Conservation (phyloP, 345 rosid species). For the Eucalyptus brandiana region DNA sequence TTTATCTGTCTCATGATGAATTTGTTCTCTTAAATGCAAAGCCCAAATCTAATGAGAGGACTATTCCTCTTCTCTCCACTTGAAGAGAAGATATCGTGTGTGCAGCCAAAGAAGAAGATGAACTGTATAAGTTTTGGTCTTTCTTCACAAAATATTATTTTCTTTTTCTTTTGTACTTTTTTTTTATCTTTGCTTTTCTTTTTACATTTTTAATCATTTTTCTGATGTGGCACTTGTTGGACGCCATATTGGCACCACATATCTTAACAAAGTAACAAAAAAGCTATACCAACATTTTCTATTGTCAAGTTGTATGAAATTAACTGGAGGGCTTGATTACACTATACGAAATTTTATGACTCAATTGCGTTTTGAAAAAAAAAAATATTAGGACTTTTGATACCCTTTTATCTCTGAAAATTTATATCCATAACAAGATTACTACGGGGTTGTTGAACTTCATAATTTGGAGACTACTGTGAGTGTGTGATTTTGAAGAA, state of each 20-base stretch:
- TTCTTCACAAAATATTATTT: not conserved
- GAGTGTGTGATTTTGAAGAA: not conserved
- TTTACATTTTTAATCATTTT: not conserved
- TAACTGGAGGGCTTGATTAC: not conserved
- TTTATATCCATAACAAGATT: not conserved
- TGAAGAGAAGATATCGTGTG: not conserved
- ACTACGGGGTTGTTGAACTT: not conserved
- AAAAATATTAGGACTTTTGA: not conserved
- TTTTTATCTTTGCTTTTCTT: not conserved
- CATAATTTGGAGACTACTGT: not conserved
- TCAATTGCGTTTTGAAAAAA: not conserved
- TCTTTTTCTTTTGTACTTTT: not conserved
- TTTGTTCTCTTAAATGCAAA: not conserved
- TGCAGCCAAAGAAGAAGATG: not conserved
- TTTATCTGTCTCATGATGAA: not conserved
- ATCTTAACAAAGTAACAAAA: not conserved
- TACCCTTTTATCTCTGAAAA: not conserved
- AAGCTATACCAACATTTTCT: not conserved
- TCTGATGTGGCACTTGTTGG: not conserved
- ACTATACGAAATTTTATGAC: rapidly evolving
- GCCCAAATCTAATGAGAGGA: not conserved
- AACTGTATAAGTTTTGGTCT: not conserved
- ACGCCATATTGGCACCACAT: not conserved
- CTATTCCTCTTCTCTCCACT: not conserved
- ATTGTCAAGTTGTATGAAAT: not conserved